Base-by-base conservation (phyloP, 495 filamentous ascomycete species). In the Penicillium longicatenatum region DNA sequence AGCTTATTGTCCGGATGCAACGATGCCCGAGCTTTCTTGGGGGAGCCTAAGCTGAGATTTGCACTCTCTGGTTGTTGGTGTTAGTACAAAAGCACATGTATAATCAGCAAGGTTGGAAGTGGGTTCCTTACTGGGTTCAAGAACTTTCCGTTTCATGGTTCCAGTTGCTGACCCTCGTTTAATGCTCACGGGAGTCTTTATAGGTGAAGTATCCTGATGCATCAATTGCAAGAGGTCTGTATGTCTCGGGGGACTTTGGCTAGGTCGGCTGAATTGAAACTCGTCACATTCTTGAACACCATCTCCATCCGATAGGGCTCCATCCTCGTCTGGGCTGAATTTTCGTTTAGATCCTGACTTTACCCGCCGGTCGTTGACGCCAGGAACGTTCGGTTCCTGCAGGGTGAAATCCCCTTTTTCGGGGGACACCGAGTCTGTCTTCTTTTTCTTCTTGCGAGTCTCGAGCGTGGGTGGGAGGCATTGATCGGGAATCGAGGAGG, bases 291-390 rank as follows among this genome's bases (percentile, higher is more conserved):
- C 70, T 19, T 54, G 58, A 45, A 67, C 63, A 26, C 30, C 69
- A 17, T 80, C 74, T 17, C 16, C 37, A 17, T 16, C 14, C 24
- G 24, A 48, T n/a, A 48, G 20, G 4, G 45, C 24, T 26, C 33
- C 69, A 17, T 81, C 74, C 19, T 84, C 79, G 17, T 87, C 81
- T 6, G 79, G 75, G 57, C 75, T 83, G 26, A 88, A 78, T 65
- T 89, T 89, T 33, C 86, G 71, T 67, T 89, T 89, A 3, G 82
- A 78, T 14, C 82, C 84, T 17, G 76, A 77, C 49, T 78, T 81
- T 1, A 76, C 55, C 14, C 53, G 37, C 26, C 59, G 50, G 49
- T 17, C 12, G 17, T 58, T 35, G 1, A 12, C 35, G 2, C n/a
- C 22, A n/a, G 59, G 39, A 4, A 12, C 55, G 22, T 53, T 30